phyloP scores from a whole-genome alignment of 176 grass and related monocot species.

The Avena sativa region DNA sequence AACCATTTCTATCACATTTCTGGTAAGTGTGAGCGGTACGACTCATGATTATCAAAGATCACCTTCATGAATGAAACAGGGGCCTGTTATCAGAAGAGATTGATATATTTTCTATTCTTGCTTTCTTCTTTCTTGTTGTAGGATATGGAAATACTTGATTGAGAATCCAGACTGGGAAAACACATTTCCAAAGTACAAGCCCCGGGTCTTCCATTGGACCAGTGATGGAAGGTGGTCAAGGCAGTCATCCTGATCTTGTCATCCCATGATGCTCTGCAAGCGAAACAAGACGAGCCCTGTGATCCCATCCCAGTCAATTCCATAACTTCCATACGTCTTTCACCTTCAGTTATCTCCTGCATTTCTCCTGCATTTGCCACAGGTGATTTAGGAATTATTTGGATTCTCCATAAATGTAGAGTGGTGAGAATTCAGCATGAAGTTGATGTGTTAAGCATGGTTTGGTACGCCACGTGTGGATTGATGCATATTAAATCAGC shows the following conservation, averaged over 20 bases:
- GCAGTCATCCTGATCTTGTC: neutral
- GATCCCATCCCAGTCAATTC: neutral
- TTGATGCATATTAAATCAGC: neutral
- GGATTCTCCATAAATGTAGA: neutral
- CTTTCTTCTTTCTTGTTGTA: conserved; percentile 49
- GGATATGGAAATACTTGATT: conserved; percentile 81
- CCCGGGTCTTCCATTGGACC: conserved; percentile 67
- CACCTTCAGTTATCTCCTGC: neutral
- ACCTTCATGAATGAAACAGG: neutral
- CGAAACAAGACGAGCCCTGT: neutral
- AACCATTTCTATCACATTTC: conserved; percentile 14
- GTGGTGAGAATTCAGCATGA: neutral
- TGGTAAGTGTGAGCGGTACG: neutral
- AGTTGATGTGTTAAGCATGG: neutral
- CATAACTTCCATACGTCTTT: neutral
- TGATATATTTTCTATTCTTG: neutral
- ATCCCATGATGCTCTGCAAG: neutral
- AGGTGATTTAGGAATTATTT: neutral
- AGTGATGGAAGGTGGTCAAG: conserved; percentile 64
- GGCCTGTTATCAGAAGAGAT: neutral
- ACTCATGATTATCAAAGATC: neutral
- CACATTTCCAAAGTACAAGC: conserved; percentile 57
- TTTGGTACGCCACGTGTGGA: neutral
- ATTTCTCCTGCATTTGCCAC: neutral
- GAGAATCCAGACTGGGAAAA: conserved; percentile 81